phyloP scores from a whole-genome alignment of 192 early-diverging fungal species.

The Gryganskiella cystojenkinii region DNA sequence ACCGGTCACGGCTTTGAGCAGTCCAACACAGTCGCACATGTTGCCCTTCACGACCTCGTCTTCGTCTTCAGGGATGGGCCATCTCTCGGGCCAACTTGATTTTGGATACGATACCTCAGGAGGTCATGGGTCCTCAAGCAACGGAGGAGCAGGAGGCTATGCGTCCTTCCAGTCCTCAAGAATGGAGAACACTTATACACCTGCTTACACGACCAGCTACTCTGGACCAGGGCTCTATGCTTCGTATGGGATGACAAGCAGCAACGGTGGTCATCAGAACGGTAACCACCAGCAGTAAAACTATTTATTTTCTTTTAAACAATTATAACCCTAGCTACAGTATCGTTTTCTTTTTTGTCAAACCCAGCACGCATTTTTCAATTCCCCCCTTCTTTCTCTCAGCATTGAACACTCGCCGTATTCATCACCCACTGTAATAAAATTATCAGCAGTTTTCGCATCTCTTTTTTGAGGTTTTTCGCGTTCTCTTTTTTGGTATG shows the following conservation, averaged over 20 bases:
- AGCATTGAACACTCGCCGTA: background rate
- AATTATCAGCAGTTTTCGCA: background rate
- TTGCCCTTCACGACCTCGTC: conserved; percentile 40
- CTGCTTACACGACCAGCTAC: conserved; percentile 36
- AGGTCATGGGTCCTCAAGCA: conserved; percentile 21
- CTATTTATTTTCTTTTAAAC: too few species aligned
- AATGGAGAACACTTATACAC: conserved; percentile 41
- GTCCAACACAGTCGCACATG: conserved; percentile 52
- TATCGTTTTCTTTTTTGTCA: background rate
- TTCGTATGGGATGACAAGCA: conserved; percentile 17
- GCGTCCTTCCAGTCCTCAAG: conserved; percentile 29
- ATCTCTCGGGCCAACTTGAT: conserved; percentile 5
- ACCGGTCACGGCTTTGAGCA: conserved; percentile 46
- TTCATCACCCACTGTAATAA: background rate
- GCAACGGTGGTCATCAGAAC: conserved; percentile 6
- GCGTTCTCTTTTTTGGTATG: too few species aligned
- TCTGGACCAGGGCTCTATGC: conserved; percentile 36
- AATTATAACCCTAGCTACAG: too few species aligned
- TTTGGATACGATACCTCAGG: conserved; percentile 33
- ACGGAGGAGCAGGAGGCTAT: conserved; percentile 20
- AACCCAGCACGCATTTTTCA: too few species aligned
- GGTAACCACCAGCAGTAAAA: conserved; percentile 10
- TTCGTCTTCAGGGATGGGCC: conserved; percentile 29
- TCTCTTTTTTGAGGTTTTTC: too few species aligned
- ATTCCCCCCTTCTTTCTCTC: background rate